phyloP scores from a whole-genome alignment of 257 asterid species.

The Solanum dulcamara region DNA sequence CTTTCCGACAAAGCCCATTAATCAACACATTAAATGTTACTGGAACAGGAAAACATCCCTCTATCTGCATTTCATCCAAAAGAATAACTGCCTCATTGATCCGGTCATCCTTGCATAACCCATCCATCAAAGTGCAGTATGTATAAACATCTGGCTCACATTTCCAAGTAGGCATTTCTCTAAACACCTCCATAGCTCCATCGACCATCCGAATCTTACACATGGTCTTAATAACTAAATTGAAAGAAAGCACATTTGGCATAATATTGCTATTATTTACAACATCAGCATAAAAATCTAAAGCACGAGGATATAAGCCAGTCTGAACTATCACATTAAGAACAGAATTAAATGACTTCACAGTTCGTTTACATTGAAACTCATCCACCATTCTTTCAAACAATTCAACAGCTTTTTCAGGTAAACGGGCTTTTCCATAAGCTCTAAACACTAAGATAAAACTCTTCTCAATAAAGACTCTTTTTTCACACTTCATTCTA shows the following conservation, averaged over 20 bases:
- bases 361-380: slow-evolving; percentile 62
- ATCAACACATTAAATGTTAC: slow-evolving; percentile 68
- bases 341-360: slow-evolving; percentile 76
- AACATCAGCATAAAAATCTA: slow-evolving; percentile 56
- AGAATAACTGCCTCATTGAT: slow-evolving; percentile 77
- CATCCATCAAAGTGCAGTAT: slow-evolving; percentile 93
- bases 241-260: slow-evolving; percentile 65
- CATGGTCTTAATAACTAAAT: slow-evolving; percentile 65
- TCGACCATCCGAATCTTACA: slow-evolving; percentile 48
- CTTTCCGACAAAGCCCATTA: slow-evolving; percentile 77
- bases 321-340: slow-evolving; percentile 63
- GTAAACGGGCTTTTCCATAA: slow-evolving; percentile 54
- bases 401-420: slow-evolving; percentile 50
- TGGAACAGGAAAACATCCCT: slow-evolving; percentile 61
- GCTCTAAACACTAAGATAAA: slow-evolving; percentile 66
- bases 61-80: slow-evolving; percentile 94
- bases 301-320: slow-evolving; percentile 40
- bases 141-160: slow-evolving; percentile 70
- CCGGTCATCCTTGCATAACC: slow-evolving; percentile 73
- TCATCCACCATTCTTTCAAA: slow-evolving; percentile 66
- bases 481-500: slow-evolving; percentile 58
- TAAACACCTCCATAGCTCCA: slow-evolving; percentile 50
- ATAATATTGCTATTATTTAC: slow-evolving; percentile 21
- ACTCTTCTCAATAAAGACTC: slow-evolving; percentile 57
- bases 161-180: slow-evolving; percentile 49